A percentile compares a stretch with the other conserved stretches of the same genome.
phyloP scores from a whole-genome alignment of 2,329 filamentous ascomycete species.

The Monilinia fructicola region DNA sequence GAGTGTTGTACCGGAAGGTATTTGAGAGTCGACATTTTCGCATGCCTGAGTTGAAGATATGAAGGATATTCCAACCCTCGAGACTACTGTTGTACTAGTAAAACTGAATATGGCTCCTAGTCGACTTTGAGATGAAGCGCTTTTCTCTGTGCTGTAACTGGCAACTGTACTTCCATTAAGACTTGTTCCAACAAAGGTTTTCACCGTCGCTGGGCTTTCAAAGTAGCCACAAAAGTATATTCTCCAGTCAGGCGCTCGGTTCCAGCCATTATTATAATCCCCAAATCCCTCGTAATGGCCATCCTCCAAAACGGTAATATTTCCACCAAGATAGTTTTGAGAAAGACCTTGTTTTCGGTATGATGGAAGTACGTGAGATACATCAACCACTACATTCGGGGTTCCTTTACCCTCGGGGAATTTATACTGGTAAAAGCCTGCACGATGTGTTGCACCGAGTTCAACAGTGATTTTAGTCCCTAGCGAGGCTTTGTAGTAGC shows the following conservation, averaged over 20 bases:
- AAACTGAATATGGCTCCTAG: constrained; percentile 52
- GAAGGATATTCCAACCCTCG: constrained; percentile 53
- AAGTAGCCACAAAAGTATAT: constrained; percentile 55
- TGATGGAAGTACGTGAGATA: constrained; percentile 63
- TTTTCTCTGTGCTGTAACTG: constrained; percentile 38
- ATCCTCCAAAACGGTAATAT: constrained; percentile 51
- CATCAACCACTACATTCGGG: constrained; percentile 56
- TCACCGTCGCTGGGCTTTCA: constrained; percentile 48
- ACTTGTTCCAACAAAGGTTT: constrained; percentile 43
- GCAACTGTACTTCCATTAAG: constrained; percentile 6
- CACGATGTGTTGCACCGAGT: constrained; percentile 55
- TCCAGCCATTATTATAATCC: constrained; percentile 67
- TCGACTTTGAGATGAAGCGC: constrained; percentile 34
- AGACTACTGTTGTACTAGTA: constrained; percentile 45
- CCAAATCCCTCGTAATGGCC: constrained; percentile 60
- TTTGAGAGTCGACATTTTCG: constrained; percentile 48
- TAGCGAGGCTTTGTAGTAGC: constrained; percentile 59
- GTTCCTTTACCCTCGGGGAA: constrained; percentile 48
- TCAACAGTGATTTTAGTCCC: constrained; percentile 57
- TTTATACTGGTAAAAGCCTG: constrained; percentile 59
- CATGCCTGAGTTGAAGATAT: constrained; percentile 51
- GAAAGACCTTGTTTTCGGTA: constrained; percentile 58
- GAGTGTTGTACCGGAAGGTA: constrained; percentile 46
- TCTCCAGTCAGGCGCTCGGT: constrained; percentile 60
- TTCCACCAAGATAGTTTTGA: constrained; percentile 60